Percentiles rank a stretch among this genome's conserved stretches.
phyloP scores from a whole-genome alignment of 495 filamentous ascomycete genomes.

The Penicillium parvum region DNA sequence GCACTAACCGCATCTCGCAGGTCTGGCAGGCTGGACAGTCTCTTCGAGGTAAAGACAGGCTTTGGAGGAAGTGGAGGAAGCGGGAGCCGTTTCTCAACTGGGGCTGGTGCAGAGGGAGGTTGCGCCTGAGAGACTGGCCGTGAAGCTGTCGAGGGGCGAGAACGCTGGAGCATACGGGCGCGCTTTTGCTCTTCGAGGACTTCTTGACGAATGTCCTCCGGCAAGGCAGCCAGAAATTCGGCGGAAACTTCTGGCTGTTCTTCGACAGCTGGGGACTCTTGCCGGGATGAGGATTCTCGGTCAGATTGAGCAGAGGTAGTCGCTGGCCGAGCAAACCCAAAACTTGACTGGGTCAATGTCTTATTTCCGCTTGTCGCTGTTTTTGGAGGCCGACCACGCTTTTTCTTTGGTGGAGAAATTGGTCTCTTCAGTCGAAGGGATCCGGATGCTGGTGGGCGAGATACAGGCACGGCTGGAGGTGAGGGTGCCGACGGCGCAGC shows the following conservation, averaged over 20 bases:
- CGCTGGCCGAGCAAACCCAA: conserved; percentile 41
- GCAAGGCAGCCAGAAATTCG: conserved; percentile 75
- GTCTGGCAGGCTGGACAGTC: conserved; percentile 51
- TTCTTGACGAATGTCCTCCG: conserved; percentile 74
- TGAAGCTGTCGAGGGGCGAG: conserved; percentile 26
- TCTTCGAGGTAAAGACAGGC: conserved; percentile 63
- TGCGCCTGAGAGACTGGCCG: conserved; percentile 17
- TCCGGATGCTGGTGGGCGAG: conserved; percentile 43
- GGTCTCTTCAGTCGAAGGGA: conserved; percentile 43
- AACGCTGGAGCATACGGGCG: conserved; percentile 44
- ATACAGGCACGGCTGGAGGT: conserved; percentile 32
- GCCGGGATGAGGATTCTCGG: conserved; percentile 9
- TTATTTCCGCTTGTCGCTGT: conserved; percentile 36
- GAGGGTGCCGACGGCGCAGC: conserved; percentile 13
- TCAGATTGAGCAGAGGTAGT: conserved; percentile 6
- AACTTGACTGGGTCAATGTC: conserved; percentile 62
- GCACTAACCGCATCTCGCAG: conserved; percentile 56
- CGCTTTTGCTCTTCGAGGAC: conserved; percentile 68
- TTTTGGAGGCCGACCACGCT: conserved; percentile 42
- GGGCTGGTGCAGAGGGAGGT: background rate
- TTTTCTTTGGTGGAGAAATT: conserved; percentile 55
- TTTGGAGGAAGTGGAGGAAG: conserved; percentile 50
- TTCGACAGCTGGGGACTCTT: conserved; percentile 18
- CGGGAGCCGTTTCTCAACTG: conserved; percentile 33
- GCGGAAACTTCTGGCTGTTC: conserved; percentile 51